These are phyloP conservation scores for Iberis amara DNA, from an alignment of 441 rosid genomes.

Conservation along the genomic window DNA sequence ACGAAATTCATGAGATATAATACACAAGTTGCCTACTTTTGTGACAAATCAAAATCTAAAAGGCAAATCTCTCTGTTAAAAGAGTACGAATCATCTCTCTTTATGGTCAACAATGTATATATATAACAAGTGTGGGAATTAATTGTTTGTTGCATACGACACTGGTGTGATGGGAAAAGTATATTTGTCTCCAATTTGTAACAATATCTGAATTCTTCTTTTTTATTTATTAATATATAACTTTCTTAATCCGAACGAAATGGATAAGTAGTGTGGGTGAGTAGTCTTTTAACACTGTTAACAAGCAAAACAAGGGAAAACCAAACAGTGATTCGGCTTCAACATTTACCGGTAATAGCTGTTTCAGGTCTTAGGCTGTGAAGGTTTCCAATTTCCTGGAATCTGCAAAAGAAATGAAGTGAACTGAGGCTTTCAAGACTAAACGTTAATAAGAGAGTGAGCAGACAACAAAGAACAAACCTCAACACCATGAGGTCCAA, in stretches of 20 bases:
- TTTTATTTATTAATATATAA: no score
- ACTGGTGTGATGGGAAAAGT: no score
- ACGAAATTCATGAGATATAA: background rate
- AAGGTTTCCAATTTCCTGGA: constrained; percentile 48
- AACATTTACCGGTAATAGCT: background rate
- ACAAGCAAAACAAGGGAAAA: background rate
- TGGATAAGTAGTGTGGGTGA: no score
- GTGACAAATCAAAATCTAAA: background rate
- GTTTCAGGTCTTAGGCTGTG: constrained; percentile 36
- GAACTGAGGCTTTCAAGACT: background rate
- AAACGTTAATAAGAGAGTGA: background rate
- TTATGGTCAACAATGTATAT: no score
- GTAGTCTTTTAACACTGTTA: background rate
- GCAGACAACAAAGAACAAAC: constrained; percentile 43
- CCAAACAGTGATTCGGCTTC: background rate
- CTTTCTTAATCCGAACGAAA: no score
- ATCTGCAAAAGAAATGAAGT: constrained; percentile 38
- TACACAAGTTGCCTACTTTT: background rate
- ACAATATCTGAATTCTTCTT: no score
- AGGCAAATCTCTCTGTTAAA: background rate
- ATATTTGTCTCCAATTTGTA: no score
- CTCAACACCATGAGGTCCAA: constrained; percentile 81
- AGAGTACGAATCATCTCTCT: no score
- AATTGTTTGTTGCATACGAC: no score
- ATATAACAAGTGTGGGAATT: no score